phyloP scores from a whole-genome alignment of 2,329 filamentous ascomycete species.

The Paracoccidioides brasiliensis region DNA sequence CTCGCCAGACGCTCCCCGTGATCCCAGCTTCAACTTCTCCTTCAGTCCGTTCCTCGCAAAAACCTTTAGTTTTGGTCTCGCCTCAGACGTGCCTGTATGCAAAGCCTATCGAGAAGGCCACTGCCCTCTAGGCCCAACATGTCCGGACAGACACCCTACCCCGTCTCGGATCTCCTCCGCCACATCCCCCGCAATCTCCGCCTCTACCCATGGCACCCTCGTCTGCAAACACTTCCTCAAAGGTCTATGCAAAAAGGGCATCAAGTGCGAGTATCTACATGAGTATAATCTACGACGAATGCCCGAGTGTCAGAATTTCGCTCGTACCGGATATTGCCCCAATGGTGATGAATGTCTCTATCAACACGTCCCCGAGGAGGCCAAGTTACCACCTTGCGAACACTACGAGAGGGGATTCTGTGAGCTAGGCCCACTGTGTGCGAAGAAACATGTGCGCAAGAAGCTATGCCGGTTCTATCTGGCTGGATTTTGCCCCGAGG shows the following conservation, averaged over 20 bases:
- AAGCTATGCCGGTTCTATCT: constrained; percentile 74
- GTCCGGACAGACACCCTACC: constrained; percentile 66
- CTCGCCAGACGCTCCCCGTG: constrained; percentile 23
- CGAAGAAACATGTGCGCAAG: constrained; percentile 76
- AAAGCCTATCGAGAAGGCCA: constrained; percentile 74
- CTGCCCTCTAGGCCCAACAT: constrained; percentile 72
- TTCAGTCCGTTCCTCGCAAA: constrained; percentile 76
- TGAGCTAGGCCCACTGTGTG: constrained; percentile 72
- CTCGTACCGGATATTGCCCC: constrained; percentile 83
- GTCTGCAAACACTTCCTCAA: constrained; percentile 99
- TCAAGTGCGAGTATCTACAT: constrained; percentile 93
- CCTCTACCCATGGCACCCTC: constrained; percentile 41
- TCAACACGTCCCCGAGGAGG: constrained; percentile 74
- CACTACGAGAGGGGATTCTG: constrained; percentile 95
- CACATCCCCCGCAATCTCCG: constrained; percentile 30
- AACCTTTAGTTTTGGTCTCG: constrained; percentile 73
- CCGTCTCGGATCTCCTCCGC: constrained; percentile 33
- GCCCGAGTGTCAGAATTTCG: constrained; percentile 96
- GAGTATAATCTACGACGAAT: constrained; percentile 97
- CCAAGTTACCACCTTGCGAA: constrained; percentile 66
- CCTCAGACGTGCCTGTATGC: constrained; percentile 67
- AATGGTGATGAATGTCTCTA: constrained; percentile 96
- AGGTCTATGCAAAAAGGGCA: constrained; percentile 93
- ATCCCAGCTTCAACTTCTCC: constrained; percentile 48
- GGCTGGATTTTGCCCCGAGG: constrained; percentile 89